Percentiles rank a stretch among this genome's conserved stretches.
These are phyloP conservation scores for Medicago lupulina DNA, from an alignment of 306 rosid genomes.

Conservation along the genomic window DNA sequence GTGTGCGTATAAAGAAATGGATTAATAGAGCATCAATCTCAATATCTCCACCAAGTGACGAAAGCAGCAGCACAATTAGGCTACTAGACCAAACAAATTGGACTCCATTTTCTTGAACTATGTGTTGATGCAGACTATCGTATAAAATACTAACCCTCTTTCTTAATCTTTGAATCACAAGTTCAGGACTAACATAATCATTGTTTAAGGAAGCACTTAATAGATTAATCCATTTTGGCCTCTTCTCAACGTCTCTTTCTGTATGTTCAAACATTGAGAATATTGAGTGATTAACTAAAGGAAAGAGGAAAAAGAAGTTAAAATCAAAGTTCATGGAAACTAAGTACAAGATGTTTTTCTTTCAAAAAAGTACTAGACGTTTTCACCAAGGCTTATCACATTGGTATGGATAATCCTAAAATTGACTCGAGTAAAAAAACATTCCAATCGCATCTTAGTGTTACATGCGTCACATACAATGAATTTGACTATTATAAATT, in stretches of 20 bases:
- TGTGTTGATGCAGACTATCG: conserved; percentile 36
- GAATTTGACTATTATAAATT: too few species aligned
- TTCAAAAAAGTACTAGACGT: not conserved
- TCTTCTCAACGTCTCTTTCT: conserved; percentile 62
- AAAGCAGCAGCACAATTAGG: conserved; percentile 47
- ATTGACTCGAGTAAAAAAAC: too few species aligned
- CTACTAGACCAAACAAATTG: conserved; percentile 45
- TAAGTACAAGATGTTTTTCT: not conserved
- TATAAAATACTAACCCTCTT: conserved; percentile 19
- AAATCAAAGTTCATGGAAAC: not conserved
- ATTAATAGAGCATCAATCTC: not conserved
- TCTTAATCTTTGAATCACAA: conserved; percentile 46
- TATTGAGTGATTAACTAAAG: not conserved
- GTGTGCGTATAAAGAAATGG: conserved; percentile 31
- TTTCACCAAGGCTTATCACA: not conserved
- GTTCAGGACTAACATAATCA: conserved; percentile 37
- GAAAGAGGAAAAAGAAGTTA: not conserved
- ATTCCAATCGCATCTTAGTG: too few species aligned
- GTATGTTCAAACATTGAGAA: conserved; percentile 42
- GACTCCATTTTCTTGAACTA: conserved; percentile 32
- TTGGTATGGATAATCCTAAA: not conserved
- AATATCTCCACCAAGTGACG: conserved; percentile 51
- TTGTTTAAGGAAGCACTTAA: conserved; percentile 44
- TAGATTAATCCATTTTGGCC: conserved; percentile 50
- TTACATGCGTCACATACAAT: too few species aligned